A percentile compares a stretch with the other conserved stretches of the same genome.
These are phyloP conservation scores for Clonostachys solani DNA, from an alignment of 2,329 filamentous ascomycete species.

Conservation along the genomic window DNA sequence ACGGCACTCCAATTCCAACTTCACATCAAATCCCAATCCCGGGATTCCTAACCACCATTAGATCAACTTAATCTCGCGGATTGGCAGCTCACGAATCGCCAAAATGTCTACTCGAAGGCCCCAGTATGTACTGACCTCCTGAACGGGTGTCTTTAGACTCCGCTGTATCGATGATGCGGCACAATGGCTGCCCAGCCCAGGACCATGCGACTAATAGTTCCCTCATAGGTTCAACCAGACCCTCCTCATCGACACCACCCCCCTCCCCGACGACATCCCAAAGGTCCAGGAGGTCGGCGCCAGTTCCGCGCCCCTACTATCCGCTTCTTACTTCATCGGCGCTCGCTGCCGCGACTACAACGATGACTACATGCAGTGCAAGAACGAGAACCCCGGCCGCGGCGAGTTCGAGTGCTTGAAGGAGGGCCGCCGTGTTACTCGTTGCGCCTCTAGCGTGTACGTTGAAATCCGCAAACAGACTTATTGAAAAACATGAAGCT, in stretches of 20 bases:
- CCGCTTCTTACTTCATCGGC: slow-evolving; percentile 94
- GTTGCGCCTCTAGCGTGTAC: slow-evolving; percentile 95
- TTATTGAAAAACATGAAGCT: background rate
- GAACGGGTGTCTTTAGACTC: no score
- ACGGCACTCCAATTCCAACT: slow-evolving; percentile 30
- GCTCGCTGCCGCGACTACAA: slow-evolving; percentile 93
- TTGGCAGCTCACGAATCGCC: slow-evolving; percentile 19
- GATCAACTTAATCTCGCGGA: slow-evolving; percentile 4
- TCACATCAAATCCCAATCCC: slow-evolving; percentile 24
- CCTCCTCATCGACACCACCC: slow-evolving; percentile 91
- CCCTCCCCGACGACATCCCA: slow-evolving; percentile 87
- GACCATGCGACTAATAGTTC: slow-evolving; percentile 15
- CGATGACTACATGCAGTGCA: slow-evolving; percentile 99
- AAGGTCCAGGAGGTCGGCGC: slow-evolving; percentile 90
- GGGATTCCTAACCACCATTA: no score
- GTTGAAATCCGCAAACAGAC: slow-evolving; percentile 28
- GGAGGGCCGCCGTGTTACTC: slow-evolving; percentile 93
- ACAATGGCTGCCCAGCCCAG: slow-evolving; percentile 10
- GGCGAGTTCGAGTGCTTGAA: slow-evolving; percentile 94
- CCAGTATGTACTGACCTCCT: slow-evolving; percentile 24
- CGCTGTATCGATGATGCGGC: no score
- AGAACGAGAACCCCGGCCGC: slow-evolving; percentile 84
- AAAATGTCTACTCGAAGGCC: slow-evolving; percentile 36
- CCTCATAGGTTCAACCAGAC: slow-evolving; percentile 82
- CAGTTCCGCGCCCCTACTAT: slow-evolving; percentile 87